Conservation (phyloP, 2,329 filamentous ascomycete species). For the Fusarium compactum region DNA sequence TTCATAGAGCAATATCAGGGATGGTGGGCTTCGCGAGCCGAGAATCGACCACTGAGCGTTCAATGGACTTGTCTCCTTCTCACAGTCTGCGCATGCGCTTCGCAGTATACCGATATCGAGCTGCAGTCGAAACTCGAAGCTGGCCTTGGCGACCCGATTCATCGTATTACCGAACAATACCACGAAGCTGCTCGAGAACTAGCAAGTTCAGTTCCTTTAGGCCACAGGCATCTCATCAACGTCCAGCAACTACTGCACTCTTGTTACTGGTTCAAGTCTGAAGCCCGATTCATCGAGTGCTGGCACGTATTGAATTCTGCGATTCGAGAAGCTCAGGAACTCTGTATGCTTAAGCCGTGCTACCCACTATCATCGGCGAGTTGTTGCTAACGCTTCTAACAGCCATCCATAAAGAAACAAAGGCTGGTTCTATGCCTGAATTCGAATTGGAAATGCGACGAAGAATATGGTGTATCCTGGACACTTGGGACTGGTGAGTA, state of each 20-base stretch:
- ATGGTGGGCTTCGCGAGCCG: slow-evolving; percentile 52
- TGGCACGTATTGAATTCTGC: slow-evolving; percentile 54
- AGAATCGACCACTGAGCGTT: slow-evolving; percentile 49
- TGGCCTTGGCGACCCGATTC: slow-evolving; percentile 49
- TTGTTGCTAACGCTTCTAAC: slow-evolving; percentile 7
- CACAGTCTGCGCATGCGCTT: slow-evolving; percentile 54
- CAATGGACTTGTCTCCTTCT: slow-evolving; percentile 56
- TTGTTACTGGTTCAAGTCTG: slow-evolving; percentile 55
- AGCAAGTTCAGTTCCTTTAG: slow-evolving; percentile 50
- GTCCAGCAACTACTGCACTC: slow-evolving; percentile 55
- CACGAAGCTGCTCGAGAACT: slow-evolving; percentile 52
- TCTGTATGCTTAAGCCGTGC: slow-evolving; percentile 43
- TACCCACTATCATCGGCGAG: background rate
- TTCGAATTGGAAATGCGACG: slow-evolving; percentile 54
- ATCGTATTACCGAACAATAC: slow-evolving; percentile 49
- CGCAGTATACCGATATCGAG: slow-evolving; percentile 50
- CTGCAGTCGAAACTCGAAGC: slow-evolving; percentile 49
- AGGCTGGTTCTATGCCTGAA: slow-evolving; percentile 45
- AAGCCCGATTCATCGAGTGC: slow-evolving; percentile 53
- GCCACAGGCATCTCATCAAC: slow-evolving; percentile 50
- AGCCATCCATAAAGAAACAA: slow-evolving; percentile 52
- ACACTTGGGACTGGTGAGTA: slow-evolving; percentile 56
- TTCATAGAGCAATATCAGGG: slow-evolving; percentile 53
- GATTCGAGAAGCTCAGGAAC: slow-evolving; percentile 53
- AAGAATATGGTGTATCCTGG: slow-evolving; percentile 54